phyloP scores from a whole-genome alignment of 1,284 basidiomycete genomes.

The Leucoagaricus sp. region DNA sequence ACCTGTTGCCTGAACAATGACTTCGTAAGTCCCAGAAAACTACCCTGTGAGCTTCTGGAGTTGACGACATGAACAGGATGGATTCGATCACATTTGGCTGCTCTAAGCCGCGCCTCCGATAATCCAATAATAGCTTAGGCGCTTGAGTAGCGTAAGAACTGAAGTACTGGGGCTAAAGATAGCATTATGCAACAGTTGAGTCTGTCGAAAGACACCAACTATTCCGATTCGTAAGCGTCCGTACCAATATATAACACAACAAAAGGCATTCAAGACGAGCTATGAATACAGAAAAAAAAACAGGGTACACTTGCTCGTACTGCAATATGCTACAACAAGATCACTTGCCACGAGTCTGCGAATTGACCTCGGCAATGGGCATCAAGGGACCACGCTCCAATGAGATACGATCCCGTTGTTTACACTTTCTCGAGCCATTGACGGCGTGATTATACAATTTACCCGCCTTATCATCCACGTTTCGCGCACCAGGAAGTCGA shows the following conservation, averaged over 20 bases:
- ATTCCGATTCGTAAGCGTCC: no score
- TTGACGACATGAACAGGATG: neutral
- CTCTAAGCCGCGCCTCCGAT: no score
- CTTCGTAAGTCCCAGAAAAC: neutral
- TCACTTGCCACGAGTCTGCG: neutral
- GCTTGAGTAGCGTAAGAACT: no score
- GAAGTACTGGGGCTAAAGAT: no score
- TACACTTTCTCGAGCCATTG: neutral
- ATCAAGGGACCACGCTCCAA: neutral
- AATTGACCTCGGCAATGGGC: constrained; percentile 7
- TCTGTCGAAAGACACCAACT: no score
- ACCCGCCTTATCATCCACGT: neutral
- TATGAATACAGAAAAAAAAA: neutral
- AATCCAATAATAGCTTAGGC: no score
- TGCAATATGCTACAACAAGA: neutral
- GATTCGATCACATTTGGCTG: neutral
- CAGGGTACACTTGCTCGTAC: neutral
- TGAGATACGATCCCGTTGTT: neutral
- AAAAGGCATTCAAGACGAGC: neutral
- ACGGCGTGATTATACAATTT: neutral
- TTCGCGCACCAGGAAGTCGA: neutral
- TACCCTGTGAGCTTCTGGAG: no score
- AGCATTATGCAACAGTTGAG: no score
- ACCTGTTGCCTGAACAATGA: neutral
- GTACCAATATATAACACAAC: neutral